Percentiles rank a stretch among this genome's conserved stretches.
Evolutionary conservation across 2,329 filamentous ascomycete genomes (phyloP).

Genomic region (Fusarium mangiferae): DNA sequence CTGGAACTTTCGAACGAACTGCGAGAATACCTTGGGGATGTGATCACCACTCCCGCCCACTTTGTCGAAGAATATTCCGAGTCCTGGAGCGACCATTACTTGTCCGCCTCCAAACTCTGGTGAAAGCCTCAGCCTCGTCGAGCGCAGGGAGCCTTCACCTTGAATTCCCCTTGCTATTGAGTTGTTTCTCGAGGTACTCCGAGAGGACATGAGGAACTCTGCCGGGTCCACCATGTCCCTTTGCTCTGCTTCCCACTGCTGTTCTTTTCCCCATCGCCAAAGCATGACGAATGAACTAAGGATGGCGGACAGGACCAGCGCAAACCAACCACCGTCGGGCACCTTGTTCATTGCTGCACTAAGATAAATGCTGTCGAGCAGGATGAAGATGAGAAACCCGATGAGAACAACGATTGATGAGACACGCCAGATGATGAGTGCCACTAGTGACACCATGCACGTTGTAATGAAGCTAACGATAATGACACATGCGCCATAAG

Average conservation of each 20-base stretch:
- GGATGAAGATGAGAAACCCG: constrained; percentile 71
- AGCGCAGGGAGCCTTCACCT: constrained; percentile 28
- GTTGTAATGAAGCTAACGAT: constrained; percentile 83
- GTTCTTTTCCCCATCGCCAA: constrained; percentile 83
- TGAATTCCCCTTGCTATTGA: constrained; percentile 32
- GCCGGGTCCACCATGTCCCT: constrained; percentile 65
- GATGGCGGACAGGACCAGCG: constrained; percentile 70
- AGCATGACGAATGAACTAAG: constrained; percentile 75
- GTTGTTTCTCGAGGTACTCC: constrained; percentile 40
- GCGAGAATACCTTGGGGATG: constrained; percentile 62
- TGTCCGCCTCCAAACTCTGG: constrained; percentile 55
- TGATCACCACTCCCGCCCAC: constrained; percentile 70
- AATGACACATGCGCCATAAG: constrained; percentile 83
- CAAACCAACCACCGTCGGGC: constrained; percentile 82
- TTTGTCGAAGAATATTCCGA: constrained; percentile 84
- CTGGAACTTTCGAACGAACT: constrained; percentile 78
- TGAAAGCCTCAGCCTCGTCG: constrained; percentile 44
- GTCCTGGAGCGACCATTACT: constrained; percentile 62
- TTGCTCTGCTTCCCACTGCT: constrained; percentile 77
- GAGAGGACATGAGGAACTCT: constrained; percentile 47
- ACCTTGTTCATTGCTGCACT: constrained; percentile 78
- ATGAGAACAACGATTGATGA: constrained; percentile 68
- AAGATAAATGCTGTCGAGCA: constrained; percentile 75
- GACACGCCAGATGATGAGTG: constrained; percentile 77
- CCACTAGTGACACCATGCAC: constrained; percentile 76